Conservation (phyloP, 352 stramenopile species). For the Globisporangium nagaii region DNA sequence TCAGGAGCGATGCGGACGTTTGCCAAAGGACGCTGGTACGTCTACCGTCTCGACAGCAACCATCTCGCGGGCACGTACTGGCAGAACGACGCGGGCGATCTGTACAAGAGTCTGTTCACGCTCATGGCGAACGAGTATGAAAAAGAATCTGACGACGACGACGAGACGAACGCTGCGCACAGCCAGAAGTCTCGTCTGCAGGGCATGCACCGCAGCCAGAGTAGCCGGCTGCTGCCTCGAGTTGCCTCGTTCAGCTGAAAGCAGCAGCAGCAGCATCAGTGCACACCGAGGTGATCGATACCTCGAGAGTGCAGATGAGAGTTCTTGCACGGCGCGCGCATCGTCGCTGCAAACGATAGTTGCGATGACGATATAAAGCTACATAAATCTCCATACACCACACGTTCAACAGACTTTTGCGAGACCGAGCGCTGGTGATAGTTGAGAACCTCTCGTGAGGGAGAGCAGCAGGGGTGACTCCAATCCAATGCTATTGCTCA, state of each 20-base stretch:
- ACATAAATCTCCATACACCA: too few species aligned
- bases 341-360: too few species aligned
- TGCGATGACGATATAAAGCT: too few species aligned
- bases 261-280: too few species aligned
- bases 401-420: too few species aligned
- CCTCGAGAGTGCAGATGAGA: too few species aligned
- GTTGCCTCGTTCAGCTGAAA: constrained; percentile 4
- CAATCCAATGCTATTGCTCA: too few species aligned
- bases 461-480: too few species aligned
- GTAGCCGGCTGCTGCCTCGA: constrained; percentile 1
- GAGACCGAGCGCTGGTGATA: too few species aligned
- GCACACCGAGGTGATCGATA: too few species aligned
- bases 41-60: constrained; percentile 74
- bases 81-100: constrained; percentile 49
- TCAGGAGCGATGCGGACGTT: constrained; percentile 26
- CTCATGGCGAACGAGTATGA: constrained; percentile 63
- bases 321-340: too few species aligned
- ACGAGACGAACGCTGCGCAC: not conserved
- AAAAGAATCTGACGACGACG: constrained; percentile 3
- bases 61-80: constrained; percentile 69
- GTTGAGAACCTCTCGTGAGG: too few species aligned
- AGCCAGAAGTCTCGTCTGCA: not conserved
- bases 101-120: constrained; percentile 70
- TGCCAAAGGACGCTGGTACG: constrained; percentile 66
- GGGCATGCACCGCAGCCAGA: not conserved